phyloP scores from a whole-genome alignment of 1,284 basidiomycete species.

The Athelia psychrophila region DNA sequence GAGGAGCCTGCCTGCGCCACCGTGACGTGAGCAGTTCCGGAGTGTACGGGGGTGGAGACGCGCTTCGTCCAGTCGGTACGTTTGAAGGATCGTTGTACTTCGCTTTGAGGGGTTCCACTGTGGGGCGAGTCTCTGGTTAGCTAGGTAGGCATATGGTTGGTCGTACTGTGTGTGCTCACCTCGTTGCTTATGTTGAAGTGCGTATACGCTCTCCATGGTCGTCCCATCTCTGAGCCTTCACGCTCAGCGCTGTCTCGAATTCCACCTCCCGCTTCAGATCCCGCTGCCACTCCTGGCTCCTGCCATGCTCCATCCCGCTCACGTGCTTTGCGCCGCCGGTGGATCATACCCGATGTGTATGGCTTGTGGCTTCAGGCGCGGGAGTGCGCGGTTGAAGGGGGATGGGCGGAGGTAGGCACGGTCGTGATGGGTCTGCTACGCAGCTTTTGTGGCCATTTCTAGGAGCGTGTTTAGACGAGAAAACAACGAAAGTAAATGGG shows the following conservation, averaged over 20 bases:
- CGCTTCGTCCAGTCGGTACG: constrained; percentile 34
- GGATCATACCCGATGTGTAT: constrained; percentile 67
- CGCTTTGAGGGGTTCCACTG: constrained; percentile 17
- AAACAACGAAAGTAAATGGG: not conserved
- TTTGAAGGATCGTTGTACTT: constrained; percentile 25
- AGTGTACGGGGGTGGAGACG: constrained; percentile 38
- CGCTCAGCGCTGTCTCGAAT: constrained; percentile 45
- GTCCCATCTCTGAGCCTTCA: constrained; percentile 16
- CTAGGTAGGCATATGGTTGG: not conserved
- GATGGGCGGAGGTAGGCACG: constrained; percentile 60
- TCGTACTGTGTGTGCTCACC: constrained; percentile 27
- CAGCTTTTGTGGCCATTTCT: constrained; percentile 49
- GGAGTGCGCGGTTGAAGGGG: constrained; percentile 63
- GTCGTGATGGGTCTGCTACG: too few species aligned
- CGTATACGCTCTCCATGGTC: constrained; percentile 15
- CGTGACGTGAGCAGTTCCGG: constrained; percentile 52
- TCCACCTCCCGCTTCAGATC: constrained; percentile 51
- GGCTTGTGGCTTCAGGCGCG: constrained; percentile 78
- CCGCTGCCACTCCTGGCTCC: constrained; percentile 32
- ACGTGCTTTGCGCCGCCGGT: constrained; percentile 48
- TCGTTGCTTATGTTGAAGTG: constrained; percentile 33
- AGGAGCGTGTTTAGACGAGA: not conserved
- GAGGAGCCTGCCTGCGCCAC: constrained; percentile 55
- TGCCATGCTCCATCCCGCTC: constrained; percentile 31
- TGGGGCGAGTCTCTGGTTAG: constrained; percentile 4